Conservation (phyloP, 2,329 filamentous ascomycete species). For the Diaporthe amygdali region DNA sequence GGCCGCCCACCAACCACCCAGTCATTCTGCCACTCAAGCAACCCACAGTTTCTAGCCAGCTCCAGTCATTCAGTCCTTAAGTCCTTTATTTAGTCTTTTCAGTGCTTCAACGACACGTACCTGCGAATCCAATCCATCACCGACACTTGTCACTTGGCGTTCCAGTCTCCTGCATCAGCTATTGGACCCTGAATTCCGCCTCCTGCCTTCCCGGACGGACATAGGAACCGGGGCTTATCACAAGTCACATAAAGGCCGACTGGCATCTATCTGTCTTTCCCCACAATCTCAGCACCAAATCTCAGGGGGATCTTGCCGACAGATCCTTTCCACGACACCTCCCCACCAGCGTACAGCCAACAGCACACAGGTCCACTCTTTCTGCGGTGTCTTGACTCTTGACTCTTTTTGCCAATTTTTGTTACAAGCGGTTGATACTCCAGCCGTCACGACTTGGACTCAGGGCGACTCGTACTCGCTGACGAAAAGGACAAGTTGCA, state of each 20-base stretch:
- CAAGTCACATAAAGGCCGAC: constrained; percentile 10
- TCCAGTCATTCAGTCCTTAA: neutral
- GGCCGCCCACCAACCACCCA: neutral
- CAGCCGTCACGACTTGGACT: neutral
- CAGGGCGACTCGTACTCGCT: neutral
- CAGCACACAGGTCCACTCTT: constrained; percentile 15
- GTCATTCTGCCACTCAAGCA: neutral
- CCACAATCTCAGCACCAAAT: constrained; percentile 21
- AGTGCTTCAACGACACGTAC: neutral
- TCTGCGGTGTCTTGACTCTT: neutral
- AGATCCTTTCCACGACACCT: constrained; percentile 14
- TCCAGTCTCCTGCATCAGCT: neutral
- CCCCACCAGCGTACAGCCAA: constrained; percentile 16
- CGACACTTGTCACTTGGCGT: neutral
- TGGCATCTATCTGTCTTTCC: constrained; percentile 7
- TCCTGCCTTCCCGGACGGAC: neutral
- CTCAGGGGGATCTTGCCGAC: constrained; percentile 18
- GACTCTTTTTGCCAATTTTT: neutral
- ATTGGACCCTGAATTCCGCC: neutral
- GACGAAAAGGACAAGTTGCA: neutral
- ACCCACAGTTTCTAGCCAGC: neutral
- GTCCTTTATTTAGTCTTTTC: neutral
- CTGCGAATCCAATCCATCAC: neutral
- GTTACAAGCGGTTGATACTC: neutral
- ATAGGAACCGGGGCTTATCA: neutral